Percentiles rank a stretch among this genome's conserved stretches.
Evolutionary conservation across 2,329 filamentous ascomycete genomes (phyloP).

Genomic region (Botrytis porri): DNA sequence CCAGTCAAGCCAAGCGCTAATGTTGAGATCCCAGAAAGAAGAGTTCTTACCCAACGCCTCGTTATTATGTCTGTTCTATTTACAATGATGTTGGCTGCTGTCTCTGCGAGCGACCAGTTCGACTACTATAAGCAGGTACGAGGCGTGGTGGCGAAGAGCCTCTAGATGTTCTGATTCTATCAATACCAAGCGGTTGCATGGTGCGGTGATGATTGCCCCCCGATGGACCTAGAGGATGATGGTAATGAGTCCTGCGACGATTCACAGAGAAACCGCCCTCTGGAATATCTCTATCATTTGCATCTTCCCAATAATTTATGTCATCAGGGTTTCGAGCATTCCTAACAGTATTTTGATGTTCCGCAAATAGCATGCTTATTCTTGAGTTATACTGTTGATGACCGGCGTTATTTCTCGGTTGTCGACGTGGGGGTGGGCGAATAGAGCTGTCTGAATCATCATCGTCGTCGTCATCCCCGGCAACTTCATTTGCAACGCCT

Average conservation of each 20-base stretch:
- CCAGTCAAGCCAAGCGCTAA: slow-evolving; percentile 12
- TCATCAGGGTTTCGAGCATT: slow-evolving; percentile 7
- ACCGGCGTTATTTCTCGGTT: slow-evolving; percentile 23
- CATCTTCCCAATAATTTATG: slow-evolving; percentile 14
- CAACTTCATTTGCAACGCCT: slow-evolving; percentile 31
- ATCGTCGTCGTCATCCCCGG: slow-evolving; percentile 32
- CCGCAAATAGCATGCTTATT: slow-evolving; percentile 37
- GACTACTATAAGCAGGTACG: slow-evolving; percentile 29
- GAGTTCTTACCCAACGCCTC: slow-evolving; percentile 12
- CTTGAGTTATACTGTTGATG: slow-evolving; percentile 33
- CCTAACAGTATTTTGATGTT: slow-evolving; percentile 31
- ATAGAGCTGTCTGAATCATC: slow-evolving; percentile 34
- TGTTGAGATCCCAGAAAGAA: slow-evolving; percentile 16
- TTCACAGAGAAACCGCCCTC: slow-evolving; percentile 14
- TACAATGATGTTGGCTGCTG: slow-evolving; percentile 24
- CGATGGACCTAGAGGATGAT: slow-evolving; percentile 2
- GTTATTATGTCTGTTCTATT: not conserved
- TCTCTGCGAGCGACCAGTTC: slow-evolving; percentile 25
- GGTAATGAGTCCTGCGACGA: slow-evolving; percentile 8
- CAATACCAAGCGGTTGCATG: slow-evolving; percentile 24
- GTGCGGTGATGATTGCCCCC: slow-evolving; percentile 17
- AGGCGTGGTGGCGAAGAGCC: slow-evolving; percentile 32
- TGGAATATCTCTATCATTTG: slow-evolving; percentile 2
- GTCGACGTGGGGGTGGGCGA: slow-evolving; percentile 29
- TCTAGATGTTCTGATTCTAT: slow-evolving; percentile 31